These are phyloP conservation scores for Coemansia sp. DNA, from an alignment of 371 early-diverging fungal genomes.

Conservation along the genomic window DNA sequence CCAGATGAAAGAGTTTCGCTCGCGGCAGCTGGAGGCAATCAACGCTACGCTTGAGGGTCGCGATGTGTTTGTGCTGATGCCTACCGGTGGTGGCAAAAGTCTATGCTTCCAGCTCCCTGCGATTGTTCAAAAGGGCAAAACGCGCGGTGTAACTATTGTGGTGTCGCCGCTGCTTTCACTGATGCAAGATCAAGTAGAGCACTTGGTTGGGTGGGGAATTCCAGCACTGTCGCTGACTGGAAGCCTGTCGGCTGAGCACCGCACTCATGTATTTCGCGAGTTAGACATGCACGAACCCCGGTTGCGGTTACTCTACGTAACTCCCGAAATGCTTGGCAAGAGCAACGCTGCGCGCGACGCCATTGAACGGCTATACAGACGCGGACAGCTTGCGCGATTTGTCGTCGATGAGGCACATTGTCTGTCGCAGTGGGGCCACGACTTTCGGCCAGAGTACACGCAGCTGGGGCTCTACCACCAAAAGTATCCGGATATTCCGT, in stretches of 20 bases:
- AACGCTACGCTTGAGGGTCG: conserved; percentile 82
- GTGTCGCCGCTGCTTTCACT: conserved; percentile 96
- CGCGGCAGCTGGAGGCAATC: conserved; percentile 93
- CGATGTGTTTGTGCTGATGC: conserved; percentile 99
- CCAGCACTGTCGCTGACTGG: conserved; percentile 76
- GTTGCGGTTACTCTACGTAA: conserved; percentile 83
- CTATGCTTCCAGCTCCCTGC: conserved; percentile 98
- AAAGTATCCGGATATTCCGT: conserved; percentile 77
- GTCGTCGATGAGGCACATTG: conserved; percentile 98
- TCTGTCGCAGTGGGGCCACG: conserved; percentile 97
- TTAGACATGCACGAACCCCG: conserved; percentile 52
- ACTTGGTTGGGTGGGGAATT: conserved; percentile 75
- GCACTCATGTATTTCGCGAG: conserved; percentile 61
- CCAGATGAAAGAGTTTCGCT: conserved; percentile 78
- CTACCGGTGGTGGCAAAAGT: conserved; percentile 99
- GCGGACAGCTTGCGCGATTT: conserved; percentile 76
- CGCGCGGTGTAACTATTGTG: conserved; percentile 88
- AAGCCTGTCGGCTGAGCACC: conserved; percentile 55
- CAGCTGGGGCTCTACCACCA: conserved; percentile 64
- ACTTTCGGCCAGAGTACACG: conserved; percentile 82
- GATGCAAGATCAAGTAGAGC: conserved; percentile 96
- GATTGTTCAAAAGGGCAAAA: conserved; percentile 63
- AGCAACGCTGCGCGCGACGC: conserved; percentile 64
- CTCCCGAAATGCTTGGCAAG: conserved; percentile 90
- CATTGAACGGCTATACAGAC: conserved; percentile 60